phyloP scores from a whole-genome alignment of 352 stramenopile genomes.

The Pythium myriotylum region DNA sequence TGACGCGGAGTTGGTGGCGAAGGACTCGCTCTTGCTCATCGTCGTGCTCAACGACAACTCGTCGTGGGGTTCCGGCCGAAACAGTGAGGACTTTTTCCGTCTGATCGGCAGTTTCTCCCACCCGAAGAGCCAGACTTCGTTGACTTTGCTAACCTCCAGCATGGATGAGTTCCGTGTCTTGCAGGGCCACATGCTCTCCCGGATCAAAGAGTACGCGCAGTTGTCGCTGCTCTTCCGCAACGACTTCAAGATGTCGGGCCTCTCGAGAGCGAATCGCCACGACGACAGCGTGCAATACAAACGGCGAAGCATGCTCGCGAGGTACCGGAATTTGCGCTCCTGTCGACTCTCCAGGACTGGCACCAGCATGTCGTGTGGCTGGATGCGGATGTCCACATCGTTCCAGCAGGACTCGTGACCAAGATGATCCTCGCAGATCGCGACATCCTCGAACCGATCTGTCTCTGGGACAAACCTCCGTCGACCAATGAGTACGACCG shows the following conservation, averaged over 20 bases:
- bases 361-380: slow-evolving; percentile 40
- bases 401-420: slow-evolving; percentile 27
- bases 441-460: slow-evolving; percentile 28
- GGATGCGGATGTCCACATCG: slow-evolving; percentile 33
- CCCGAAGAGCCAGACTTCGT: slow-evolving; percentile 1
- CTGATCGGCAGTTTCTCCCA: slow-evolving; percentile 4
- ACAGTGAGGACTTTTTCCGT: neutral
- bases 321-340: slow-evolving; percentile 43
- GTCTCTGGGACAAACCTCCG: neutral
- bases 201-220: slow-evolving; percentile 23
- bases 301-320: slow-evolving; percentile 37
- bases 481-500: slow-evolving; percentile 21
- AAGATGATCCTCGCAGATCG: slow-evolving; percentile 35
- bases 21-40: slow-evolving; percentile 2
- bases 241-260: slow-evolving; percentile 21
- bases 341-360: slow-evolving; percentile 32
- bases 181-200: slow-evolving; percentile 12
- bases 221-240: slow-evolving; percentile 38
- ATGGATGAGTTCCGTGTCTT: slow-evolving; percentile 28
- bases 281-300: slow-evolving; percentile 22
- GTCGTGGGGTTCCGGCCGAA: neutral
- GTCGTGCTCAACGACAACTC: neutral
- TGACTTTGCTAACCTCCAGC: slow-evolving; percentile 37
- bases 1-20: neutral
- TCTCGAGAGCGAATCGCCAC: slow-evolving; percentile 31